Conservation (phyloP, 2,329 filamentous ascomycete genomes). For the Verticillium albo-atrum region DNA sequence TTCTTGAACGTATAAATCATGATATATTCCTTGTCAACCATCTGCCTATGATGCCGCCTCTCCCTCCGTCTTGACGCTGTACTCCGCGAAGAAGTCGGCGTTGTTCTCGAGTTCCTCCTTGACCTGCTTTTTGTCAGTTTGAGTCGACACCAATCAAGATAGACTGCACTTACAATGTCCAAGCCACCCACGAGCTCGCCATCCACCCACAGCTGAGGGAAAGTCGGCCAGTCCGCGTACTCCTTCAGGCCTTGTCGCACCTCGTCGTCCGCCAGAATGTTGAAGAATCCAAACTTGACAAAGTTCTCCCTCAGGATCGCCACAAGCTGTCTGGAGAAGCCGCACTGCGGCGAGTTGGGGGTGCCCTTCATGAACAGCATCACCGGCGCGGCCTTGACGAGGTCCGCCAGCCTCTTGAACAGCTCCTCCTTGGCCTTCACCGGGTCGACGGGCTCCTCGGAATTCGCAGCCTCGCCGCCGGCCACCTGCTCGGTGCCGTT, state of each 20-base stretch:
- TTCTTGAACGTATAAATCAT: background rate
- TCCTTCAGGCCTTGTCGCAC: conserved; percentile 95
- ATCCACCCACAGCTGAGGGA: conserved; percentile 87
- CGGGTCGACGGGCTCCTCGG: conserved; percentile 29
- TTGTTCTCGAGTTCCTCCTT: conserved; percentile 89
- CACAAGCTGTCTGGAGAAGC: conserved; percentile 89
- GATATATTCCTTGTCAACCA: background rate
- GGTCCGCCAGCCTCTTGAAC: conserved; percentile 70
- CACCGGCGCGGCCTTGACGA: conserved; percentile 92
- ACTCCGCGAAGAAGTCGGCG: conserved; percentile 75
- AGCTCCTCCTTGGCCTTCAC: conserved; percentile 74
- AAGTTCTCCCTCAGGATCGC: conserved; percentile 80
- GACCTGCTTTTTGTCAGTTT: conserved; percentile 50
- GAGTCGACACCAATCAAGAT: background rate
- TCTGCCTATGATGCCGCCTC: conserved; percentile 15
- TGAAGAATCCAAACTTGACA: conserved; percentile 98
- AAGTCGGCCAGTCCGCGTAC: conserved; percentile 98
- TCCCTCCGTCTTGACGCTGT: conserved; percentile 48
- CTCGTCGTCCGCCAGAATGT: conserved; percentile 95
- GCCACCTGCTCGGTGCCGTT: conserved; percentile 22
- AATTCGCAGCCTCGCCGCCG: conserved; percentile 7
- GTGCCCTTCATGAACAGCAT: conserved; percentile 99
- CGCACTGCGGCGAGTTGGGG: conserved; percentile 79
- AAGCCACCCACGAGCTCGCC: conserved; percentile 90
- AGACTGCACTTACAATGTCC: conserved; percentile 72